A percentile compares a stretch with the other conserved stretches of the same genome.
Conservation (phyloP, 352 stramenopile genomes). For the Phytophthora citrophthora region DNA sequence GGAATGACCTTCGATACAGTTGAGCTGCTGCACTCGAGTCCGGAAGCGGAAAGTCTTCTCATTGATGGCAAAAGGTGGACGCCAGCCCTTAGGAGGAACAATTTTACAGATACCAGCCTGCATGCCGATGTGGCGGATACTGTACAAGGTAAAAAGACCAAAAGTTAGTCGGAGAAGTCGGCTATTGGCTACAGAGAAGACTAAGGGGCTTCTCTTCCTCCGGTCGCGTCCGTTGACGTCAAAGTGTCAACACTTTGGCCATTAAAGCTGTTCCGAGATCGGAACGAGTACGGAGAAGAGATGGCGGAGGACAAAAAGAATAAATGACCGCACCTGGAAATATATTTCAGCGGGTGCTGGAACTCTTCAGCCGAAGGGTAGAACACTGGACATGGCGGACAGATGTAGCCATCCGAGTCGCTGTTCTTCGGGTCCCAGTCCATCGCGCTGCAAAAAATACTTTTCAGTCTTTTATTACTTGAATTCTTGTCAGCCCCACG, state of each 20-base stretch:
- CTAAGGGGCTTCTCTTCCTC: constrained; percentile 7
- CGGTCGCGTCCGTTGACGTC: constrained; percentile 8
- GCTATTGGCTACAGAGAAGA: not conserved
- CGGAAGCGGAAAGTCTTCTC: constrained; percentile 90
- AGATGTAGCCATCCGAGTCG: constrained; percentile 80
- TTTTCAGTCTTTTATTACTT: too few relatives aligned
- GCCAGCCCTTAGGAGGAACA: constrained; percentile 95
- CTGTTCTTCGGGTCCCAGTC: constrained; percentile 69
- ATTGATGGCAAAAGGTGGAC: constrained; percentile 89
- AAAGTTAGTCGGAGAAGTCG: not conserved
- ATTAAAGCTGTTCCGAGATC: constrained; percentile 1
- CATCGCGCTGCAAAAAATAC: constrained; percentile 36
- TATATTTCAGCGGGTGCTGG: constrained; percentile 92
- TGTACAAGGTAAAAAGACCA: constrained; percentile 27
- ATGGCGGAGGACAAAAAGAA: constrained; percentile 2
- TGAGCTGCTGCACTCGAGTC: constrained; percentile 96
- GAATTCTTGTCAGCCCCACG: not conserved
- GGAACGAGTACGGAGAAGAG: constrained; percentile 9
- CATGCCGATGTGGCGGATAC: constrained; percentile 91
- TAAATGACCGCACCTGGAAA: constrained; percentile 87
- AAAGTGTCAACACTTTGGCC: constrained; percentile 12
- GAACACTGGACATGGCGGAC: constrained; percentile 86
- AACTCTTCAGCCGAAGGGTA: constrained; percentile 90
- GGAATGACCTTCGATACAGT: constrained; percentile 89
- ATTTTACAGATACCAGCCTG: constrained; percentile 99